These are phyloP conservation scores for Scedosporium minutisporum DNA, from an alignment of 2,329 filamentous ascomycete genomes.

Conservation along the genomic window DNA sequence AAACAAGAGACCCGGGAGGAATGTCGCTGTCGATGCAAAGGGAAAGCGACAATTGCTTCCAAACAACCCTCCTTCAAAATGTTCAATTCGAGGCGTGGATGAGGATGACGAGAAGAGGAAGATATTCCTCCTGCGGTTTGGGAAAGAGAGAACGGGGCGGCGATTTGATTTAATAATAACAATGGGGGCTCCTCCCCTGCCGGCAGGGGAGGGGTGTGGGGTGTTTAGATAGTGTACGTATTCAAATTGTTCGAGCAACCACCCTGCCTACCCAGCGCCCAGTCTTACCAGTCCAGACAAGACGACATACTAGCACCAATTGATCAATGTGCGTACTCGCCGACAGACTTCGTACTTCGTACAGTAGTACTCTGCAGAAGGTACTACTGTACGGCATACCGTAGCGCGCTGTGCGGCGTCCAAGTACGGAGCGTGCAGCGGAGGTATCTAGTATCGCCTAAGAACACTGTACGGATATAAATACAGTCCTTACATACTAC, in stretches of 20 bases:
- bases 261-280: no score
- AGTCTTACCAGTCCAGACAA: no score
- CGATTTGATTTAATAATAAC: constrained; percentile 7
- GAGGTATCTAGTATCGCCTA: constrained; percentile 2
- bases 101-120: background rate
- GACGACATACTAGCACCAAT: no score
- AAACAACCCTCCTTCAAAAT: constrained; percentile 2
- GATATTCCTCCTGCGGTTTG: background rate
- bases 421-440: background rate
- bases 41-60: background rate
- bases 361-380: background rate
- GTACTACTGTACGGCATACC: constrained; percentile 2
- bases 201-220: background rate
- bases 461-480: background rate
- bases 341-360: background rate
- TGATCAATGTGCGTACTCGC: no score
- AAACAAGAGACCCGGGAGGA: constrained; percentile 1
- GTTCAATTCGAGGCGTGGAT: background rate
- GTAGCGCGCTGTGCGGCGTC: background rate
- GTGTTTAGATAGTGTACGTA: background rate
- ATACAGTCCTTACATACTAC: background rate
- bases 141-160: constrained; percentile 2
- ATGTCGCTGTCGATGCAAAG: background rate
- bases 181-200: constrained; percentile 5
- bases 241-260: no score